Base-by-base conservation (phyloP, 2,329 filamentous ascomycete genomes). In the Chaetomiaceae sp. region DNA sequence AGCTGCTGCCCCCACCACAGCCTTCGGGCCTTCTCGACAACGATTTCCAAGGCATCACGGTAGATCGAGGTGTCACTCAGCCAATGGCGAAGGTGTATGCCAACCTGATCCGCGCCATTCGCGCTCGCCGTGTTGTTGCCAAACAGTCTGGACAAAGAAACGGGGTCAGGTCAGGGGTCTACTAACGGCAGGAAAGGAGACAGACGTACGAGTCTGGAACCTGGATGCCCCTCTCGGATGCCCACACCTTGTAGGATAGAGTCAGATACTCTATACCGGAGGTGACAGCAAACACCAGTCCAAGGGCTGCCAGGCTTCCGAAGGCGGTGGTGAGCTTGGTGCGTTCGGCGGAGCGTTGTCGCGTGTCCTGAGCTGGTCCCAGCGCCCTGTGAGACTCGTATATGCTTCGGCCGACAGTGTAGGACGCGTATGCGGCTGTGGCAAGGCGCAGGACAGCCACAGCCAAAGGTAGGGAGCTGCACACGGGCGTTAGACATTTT, bases 1-100 rank as follows among this genome's bases (percentile, higher is more conserved):
- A 79, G 70, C 65, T 85, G 81, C 54, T 79, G 78, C 6, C 76
- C 79, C 77, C 82, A 85, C 74, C 81, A 81, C 60, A 81, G 76
- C 14, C 79, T 74, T 43, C 76, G 73, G 3, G 74, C 70, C 44
- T 73, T 77, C 59, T 77, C 75, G 6, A 77, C 70, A 4, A 81
- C 68, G 20, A 81, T 77, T 53, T 78, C 74, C 51, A 81, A 70
- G 10, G 74, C 73, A 62, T 81, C 76, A 8, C 65, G 65, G 55
- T 77, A 71, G 19, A 82, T 61, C 20, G 78, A 70, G 2, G 74
- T 74, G 31, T 82, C 75, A 40, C 68, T 72, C 52, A 80, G 61
- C 80, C 80, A 83, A 21, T 72, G 70, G 10, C 70, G 70, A 39
- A 78, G 59, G 40, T 74, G 62, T 31, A 49, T 62, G 12, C 59